Evolutionary conservation across 2,329 filamentous ascomycete genomes (phyloP).

Genomic region (Epichloe sylvatica): DNA sequence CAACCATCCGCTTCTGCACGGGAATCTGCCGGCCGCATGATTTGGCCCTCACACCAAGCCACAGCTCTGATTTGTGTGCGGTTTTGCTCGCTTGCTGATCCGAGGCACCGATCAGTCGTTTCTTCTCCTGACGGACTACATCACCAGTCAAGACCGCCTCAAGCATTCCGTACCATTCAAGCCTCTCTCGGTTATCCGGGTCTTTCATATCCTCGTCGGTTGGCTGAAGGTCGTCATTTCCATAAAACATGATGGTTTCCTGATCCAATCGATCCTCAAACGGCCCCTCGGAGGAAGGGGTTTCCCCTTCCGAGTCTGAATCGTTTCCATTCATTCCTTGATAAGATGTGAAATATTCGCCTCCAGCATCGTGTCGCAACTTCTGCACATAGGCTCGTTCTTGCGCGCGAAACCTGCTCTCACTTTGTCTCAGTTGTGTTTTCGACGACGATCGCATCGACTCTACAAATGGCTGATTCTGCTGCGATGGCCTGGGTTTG

Average conservation of each 20-base stretch:
- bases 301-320: constrained; percentile 82
- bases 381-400: constrained; percentile 92
- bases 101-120: constrained; percentile 69
- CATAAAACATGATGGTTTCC: constrained; percentile 84
- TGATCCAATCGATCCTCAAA: constrained; percentile 83
- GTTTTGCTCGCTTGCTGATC: constrained; percentile 43
- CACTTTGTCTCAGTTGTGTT: constrained; percentile 33
- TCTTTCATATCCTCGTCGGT: constrained; percentile 83
- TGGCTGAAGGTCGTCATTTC: constrained; percentile 76
- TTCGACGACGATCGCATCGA: constrained; percentile 38
- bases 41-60: constrained; percentile 76
- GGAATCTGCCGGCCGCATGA: constrained; percentile 71
- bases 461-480: constrained; percentile 23
- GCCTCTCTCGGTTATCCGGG: constrained; percentile 70
- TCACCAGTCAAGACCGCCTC: constrained; percentile 91
- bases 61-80: constrained; percentile 67
- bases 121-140: constrained; percentile 96
- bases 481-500: constrained; percentile 27
- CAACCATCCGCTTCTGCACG: constrained; percentile 74
- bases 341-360: constrained; percentile 61
- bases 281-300: constrained; percentile 68
- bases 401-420: constrained; percentile 41
- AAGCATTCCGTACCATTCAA: constrained; percentile 98
- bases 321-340: constrained; percentile 50
- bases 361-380: constrained; percentile 56